A percentile compares a stretch with the other conserved stretches of the same genome.
These are phyloP conservation scores for Diaporthe capsici DNA, from an alignment of 2,329 filamentous ascomycete genomes.

Conservation along the genomic window DNA sequence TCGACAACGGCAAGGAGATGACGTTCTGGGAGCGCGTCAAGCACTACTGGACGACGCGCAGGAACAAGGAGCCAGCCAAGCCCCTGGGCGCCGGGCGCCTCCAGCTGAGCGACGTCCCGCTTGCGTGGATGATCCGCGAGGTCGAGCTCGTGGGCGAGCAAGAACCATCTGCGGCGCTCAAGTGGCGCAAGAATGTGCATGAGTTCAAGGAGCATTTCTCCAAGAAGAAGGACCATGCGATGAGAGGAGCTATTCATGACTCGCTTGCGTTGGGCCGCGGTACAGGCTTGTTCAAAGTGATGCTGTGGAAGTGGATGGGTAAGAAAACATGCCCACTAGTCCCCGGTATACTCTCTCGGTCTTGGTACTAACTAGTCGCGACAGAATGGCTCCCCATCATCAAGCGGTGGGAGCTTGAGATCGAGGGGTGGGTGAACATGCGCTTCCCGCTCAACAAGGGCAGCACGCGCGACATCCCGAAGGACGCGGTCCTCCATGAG, in stretches of 20 bases:
- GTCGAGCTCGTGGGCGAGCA: constrained; percentile 55
- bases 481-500: constrained; percentile 14
- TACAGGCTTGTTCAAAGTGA: neutral
- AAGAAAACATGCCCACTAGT: neutral
- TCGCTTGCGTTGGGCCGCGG: constrained; percentile 2
- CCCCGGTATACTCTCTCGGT: rapidly evolving
- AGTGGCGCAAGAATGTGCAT: constrained; percentile 51
- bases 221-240: constrained; percentile 22
- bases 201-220: constrained; percentile 7
- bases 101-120: constrained; percentile 64
- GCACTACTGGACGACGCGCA: constrained; percentile 54
- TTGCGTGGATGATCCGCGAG: constrained; percentile 68
- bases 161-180: constrained; percentile 50
- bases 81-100: constrained; percentile 52
- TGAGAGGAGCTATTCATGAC: constrained; percentile 18
- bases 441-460: constrained; percentile 29
- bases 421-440: constrained; percentile 13
- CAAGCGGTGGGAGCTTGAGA: constrained; percentile 23
- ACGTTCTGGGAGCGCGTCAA: constrained; percentile 53
- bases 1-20: constrained; percentile 46
- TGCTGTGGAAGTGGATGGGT: constrained; percentile 25
- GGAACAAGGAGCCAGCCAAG: constrained; percentile 45
- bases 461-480: constrained; percentile 27
- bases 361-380: neutral
- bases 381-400: constrained; percentile 23